Conservation (phyloP, 495 filamentous ascomycete species). For the Evansstolkia leycettana region DNA sequence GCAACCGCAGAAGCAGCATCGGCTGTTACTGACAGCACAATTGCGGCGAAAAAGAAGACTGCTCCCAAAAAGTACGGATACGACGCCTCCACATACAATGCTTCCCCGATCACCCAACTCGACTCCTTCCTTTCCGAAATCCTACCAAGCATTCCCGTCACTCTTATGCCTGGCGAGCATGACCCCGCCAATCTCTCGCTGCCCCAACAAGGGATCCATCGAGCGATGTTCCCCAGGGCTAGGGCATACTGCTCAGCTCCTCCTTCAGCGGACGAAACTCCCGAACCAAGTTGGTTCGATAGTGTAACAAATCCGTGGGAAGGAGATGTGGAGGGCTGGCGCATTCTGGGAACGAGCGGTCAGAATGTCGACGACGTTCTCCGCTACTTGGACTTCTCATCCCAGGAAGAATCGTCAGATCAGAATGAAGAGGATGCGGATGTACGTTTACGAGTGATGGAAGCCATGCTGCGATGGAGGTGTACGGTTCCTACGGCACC, state of each 20-base stretch:
- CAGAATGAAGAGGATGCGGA: conserved; percentile 40
- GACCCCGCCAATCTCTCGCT: conserved; percentile 74
- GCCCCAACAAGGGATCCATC: conserved; percentile 73
- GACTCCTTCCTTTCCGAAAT: conserved; percentile 73
- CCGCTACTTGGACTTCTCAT: conserved; percentile 57
- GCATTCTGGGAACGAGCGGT: conserved; percentile 70
- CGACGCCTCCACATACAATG: conserved; percentile 76
- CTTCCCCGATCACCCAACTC: conserved; percentile 66
- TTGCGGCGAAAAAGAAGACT: conserved; percentile 28
- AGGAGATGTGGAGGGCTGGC: conserved; percentile 76
- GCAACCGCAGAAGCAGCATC: conserved; percentile 20
- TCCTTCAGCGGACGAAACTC: conserved; percentile 27
- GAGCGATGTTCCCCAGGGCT: conserved; percentile 67
- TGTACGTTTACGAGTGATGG: conserved; percentile 74
- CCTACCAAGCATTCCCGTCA: conserved; percentile 69
- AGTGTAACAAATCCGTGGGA: conserved; percentile 89
- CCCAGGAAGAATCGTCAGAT: conserved; percentile 13
- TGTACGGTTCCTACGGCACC: conserved; percentile 89
- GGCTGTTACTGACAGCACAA: conserved; percentile 17
- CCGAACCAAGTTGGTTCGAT: conserved; percentile 68
- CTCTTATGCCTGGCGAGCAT: conserved; percentile 59
- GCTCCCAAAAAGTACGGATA: conserved; percentile 82
- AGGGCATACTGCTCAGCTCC: conserved; percentile 48
- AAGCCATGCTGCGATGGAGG: conserved; percentile 82
- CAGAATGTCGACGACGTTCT: conserved; percentile 91